Conservation (phyloP, 2,329 filamentous ascomycete genomes). For the Pseudogymnoascus pannorum region DNA sequence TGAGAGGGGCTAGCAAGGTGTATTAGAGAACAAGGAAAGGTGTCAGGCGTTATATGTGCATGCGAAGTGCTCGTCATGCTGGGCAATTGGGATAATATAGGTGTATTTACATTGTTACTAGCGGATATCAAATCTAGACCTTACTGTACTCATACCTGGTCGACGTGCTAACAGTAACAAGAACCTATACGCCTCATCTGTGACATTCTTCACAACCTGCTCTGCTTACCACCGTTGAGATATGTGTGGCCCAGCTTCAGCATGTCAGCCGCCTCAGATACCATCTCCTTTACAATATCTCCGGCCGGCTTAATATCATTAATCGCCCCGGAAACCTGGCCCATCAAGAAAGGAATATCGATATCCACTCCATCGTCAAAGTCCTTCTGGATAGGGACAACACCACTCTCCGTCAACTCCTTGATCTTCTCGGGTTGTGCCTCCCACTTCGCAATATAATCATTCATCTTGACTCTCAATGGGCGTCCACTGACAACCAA, state of each 20-base stretch:
- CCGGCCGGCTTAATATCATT: constrained; percentile 69
- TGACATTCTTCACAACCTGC: constrained; percentile 23
- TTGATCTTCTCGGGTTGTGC: constrained; percentile 64
- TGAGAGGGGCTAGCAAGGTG: not conserved
- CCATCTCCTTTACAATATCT: constrained; percentile 87
- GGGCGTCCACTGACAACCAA: constrained; percentile 78
- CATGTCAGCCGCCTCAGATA: constrained; percentile 63
- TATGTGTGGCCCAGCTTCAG: constrained; percentile 56
- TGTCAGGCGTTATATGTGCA: constrained; percentile 23
- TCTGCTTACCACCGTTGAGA: constrained; percentile 37
- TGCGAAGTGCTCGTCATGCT: constrained; percentile 30
- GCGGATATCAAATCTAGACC: not conserved
- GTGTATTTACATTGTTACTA: constrained; percentile 4
- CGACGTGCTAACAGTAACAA: constrained; percentile 4
- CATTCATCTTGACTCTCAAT: constrained; percentile 71
- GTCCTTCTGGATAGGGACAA: constrained; percentile 77
- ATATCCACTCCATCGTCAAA: constrained; percentile 75
- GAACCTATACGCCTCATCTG: not conserved
- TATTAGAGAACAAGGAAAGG: constrained; percentile 1
- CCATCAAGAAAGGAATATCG: constrained; percentile 87
- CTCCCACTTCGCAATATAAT: constrained; percentile 80
- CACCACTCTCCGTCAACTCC: constrained; percentile 64
- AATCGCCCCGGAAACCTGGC: constrained; percentile 79
- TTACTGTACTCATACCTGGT: constrained; percentile 8
- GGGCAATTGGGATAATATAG: constrained; percentile 10